Conservation (phyloP, 768 basidiomycete genomes). For the Lepiota venenata region DNA sequence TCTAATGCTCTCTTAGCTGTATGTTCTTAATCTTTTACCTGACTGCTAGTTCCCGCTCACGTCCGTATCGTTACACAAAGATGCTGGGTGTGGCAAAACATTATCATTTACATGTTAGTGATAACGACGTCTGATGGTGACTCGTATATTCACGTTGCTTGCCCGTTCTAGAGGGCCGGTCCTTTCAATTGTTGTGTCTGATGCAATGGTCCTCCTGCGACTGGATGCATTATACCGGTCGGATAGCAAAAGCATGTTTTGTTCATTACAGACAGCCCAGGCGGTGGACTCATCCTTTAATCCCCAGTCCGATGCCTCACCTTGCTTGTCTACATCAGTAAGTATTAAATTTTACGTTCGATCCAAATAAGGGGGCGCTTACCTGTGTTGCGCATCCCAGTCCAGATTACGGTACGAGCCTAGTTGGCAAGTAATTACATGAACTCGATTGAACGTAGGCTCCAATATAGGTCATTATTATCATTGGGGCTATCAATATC, state of each 20-base stretch:
- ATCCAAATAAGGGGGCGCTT: not conserved
- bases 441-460: not conserved
- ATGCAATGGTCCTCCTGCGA: not conserved
- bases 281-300: no score
- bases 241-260: not conserved
- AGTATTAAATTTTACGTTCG: not conserved
- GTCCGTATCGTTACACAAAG: not conserved
- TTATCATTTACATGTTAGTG: not conserved
- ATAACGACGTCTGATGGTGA: no score
- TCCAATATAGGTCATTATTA: not conserved
- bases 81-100: not conserved
- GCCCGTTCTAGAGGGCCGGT: not conserved
- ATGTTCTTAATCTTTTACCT: not conserved
- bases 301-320: not conserved
- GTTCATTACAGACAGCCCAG: not conserved
- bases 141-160: no score
- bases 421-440: no score
- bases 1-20: not conserved
- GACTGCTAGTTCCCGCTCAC: not conserved
- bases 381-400: not conserved
- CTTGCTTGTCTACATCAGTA: not conserved
- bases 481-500: not conserved
- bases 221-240: not conserved
- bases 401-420: no score
- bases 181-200: not conserved